phyloP scores from a whole-genome alignment of 2,329 filamentous ascomycete genomes.

The Alternaria arborescens region DNA sequence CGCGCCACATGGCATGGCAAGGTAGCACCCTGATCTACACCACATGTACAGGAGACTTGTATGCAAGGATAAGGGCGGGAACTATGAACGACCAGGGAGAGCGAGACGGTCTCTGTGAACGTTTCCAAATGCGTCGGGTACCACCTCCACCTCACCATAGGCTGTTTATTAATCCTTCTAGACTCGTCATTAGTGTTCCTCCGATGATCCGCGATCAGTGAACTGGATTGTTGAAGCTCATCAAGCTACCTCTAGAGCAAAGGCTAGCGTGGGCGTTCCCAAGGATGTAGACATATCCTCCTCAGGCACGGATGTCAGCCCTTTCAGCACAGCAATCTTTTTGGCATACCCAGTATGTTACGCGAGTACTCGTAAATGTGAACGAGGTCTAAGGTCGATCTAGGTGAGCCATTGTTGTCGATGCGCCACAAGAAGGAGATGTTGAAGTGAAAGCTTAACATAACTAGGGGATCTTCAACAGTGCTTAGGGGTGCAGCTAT shows the following conservation, averaged over 20 bases:
- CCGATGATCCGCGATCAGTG: background rate
- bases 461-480: background rate
- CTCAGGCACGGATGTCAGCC: too few species aligned
- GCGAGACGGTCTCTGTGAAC: background rate
- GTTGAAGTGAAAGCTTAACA: background rate
- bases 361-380: too few species aligned
- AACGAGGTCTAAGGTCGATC: too few species aligned
- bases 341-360: too few species aligned
- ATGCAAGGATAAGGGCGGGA: background rate
- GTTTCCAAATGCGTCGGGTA: background rate
- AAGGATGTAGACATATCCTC: background rate
- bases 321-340: too few species aligned
- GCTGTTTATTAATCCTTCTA: background rate
- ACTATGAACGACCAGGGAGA: background rate
- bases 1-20: background rate
- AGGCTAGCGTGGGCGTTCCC: background rate
- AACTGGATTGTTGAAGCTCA: background rate
- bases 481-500: background rate
- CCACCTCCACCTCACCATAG: background rate
- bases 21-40: background rate
- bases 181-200: background rate
- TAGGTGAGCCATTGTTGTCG: too few species aligned
- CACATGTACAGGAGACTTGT: background rate
- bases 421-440: background rate
- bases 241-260: background rate